Percentiles rank a stretch among this genome's conserved stretches.
Conservation (phyloP, 192 early-diverging fungal genomes). For the Backusella sp. region DNA sequence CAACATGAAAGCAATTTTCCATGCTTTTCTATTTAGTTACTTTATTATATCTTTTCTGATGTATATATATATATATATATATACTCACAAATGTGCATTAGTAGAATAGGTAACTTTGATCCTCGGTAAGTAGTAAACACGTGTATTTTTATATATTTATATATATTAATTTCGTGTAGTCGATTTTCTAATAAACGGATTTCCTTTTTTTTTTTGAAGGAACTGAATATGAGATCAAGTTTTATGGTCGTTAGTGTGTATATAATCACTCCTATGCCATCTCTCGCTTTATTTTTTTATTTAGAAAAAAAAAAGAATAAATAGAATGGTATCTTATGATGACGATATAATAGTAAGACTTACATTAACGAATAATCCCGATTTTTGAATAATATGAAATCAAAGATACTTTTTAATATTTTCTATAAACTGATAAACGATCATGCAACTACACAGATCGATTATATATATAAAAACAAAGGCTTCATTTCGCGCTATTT, state of each 20-base stretch:
- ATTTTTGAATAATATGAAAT: background rate
- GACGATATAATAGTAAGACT: background rate
- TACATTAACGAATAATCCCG: background rate
- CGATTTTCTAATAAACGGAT: background rate
- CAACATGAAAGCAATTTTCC: background rate
- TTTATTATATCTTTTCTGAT: background rate
- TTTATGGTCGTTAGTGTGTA: background rate
- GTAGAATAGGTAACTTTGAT: background rate
- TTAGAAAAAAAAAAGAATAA: background rate
- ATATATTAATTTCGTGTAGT: slow-evolving; percentile 1
- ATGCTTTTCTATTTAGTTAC: background rate
- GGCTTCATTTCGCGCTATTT: background rate
- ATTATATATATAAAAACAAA: background rate
- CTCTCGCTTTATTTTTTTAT: background rate
- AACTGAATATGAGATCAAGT: background rate
- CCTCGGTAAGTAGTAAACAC: slow-evolving; percentile 1
- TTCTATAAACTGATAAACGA: background rate
- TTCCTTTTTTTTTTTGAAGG: background rate
- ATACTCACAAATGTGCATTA: background rate
- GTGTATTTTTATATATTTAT: slow-evolving; percentile 1
- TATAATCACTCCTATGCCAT: background rate
- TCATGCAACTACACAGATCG: background rate
- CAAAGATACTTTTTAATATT: background rate
- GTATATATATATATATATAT: background rate
- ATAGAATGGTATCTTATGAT: background rate